Conservation (phyloP, 768 basidiomycete genomes). For the Mrakia gelida region DNA sequence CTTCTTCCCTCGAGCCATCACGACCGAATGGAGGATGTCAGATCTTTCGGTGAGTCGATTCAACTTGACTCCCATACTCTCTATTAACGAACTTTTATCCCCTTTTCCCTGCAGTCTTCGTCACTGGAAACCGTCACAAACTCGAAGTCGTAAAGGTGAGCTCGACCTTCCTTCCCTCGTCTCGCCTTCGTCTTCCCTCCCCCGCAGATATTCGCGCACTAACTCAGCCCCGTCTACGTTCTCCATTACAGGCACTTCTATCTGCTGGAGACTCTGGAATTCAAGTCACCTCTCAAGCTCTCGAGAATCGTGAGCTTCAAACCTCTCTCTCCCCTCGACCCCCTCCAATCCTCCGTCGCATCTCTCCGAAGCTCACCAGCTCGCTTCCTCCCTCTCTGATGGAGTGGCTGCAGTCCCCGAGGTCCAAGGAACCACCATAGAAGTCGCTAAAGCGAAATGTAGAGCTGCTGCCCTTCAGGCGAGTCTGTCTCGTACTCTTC, state of each 20-base stretch:
- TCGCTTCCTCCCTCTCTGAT: not conserved
- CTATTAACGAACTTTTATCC: too few relatives aligned
- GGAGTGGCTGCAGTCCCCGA: constrained; percentile 65
- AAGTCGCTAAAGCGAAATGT: constrained; percentile 86
- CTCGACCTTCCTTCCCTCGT: not conserved
- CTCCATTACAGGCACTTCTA: constrained; percentile 61
- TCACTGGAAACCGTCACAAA: constrained; percentile 95
- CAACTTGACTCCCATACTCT: too few relatives aligned
- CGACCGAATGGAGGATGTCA: not conserved
- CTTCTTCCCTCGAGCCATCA: not conserved
- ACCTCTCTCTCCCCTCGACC: too few relatives aligned
- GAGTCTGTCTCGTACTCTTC: constrained; percentile 34
- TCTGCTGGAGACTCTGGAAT: constrained; percentile 57
- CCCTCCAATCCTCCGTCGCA: too few relatives aligned
- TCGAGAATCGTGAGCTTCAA: not conserved
- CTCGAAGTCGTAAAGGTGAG: constrained; percentile 67
- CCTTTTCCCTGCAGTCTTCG: constrained; percentile 81
- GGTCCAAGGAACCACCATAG: constrained; percentile 84
- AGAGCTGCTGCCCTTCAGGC: constrained; percentile 75
- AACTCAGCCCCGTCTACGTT: too few relatives aligned
- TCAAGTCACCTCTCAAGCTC: constrained; percentile 63
- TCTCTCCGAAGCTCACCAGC: not conserved
- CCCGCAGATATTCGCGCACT: too few relatives aligned
- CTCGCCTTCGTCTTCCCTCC: not conserved
- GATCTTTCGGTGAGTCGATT: constrained; percentile 13